These are phyloP conservation scores for Boletales sp. DNA, from an alignment of 768 basidiomycete species.

Conservation along the genomic window DNA sequence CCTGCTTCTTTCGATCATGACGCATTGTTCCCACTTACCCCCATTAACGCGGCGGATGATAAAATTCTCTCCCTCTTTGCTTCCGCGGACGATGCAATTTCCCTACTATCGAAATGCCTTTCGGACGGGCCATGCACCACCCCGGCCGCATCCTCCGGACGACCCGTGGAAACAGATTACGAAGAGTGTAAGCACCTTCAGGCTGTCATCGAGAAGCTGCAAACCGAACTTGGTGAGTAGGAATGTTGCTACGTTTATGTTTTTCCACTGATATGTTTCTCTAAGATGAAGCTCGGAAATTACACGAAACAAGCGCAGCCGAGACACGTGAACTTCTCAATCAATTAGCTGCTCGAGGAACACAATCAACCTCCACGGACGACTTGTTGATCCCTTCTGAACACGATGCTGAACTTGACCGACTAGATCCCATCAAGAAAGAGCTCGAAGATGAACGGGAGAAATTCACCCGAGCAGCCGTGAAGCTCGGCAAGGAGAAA, in stretches of 20 bases:
- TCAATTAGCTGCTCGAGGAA: conserved; percentile 45
- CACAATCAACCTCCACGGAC: conserved; percentile 34
- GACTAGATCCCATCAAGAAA: conserved; percentile 47
- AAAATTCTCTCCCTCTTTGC: conserved; percentile 44
- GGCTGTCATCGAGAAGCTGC: conserved; percentile 46
- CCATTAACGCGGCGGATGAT: conserved; percentile 46
- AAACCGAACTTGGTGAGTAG: conserved; percentile 55
- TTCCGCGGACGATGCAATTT: conserved; percentile 36
- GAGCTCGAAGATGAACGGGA: conserved; percentile 65
- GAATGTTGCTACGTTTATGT: background rate
- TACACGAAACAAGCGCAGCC: conserved; percentile 37
- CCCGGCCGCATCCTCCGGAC: conserved; percentile 12
- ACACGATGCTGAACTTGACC: conserved; percentile 51
- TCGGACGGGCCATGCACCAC: conserved; percentile 10
- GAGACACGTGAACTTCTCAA: conserved; percentile 56
- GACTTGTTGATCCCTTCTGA: conserved; percentile 50
- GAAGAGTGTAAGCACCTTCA: conserved; percentile 51
- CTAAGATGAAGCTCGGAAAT: conserved; percentile 47
- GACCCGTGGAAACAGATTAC: conserved; percentile 23
- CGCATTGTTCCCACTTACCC: conserved; percentile 51
- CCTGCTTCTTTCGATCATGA: conserved; percentile 43
- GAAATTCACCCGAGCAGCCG: conserved; percentile 60
- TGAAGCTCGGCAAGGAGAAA: conserved; percentile 62
- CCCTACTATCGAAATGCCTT: conserved; percentile 28
- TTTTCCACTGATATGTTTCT: conserved; percentile 6